Evolutionary conservation across 345 rosid species (phyloP).

Genomic region (Lepidium sativum): DNA sequence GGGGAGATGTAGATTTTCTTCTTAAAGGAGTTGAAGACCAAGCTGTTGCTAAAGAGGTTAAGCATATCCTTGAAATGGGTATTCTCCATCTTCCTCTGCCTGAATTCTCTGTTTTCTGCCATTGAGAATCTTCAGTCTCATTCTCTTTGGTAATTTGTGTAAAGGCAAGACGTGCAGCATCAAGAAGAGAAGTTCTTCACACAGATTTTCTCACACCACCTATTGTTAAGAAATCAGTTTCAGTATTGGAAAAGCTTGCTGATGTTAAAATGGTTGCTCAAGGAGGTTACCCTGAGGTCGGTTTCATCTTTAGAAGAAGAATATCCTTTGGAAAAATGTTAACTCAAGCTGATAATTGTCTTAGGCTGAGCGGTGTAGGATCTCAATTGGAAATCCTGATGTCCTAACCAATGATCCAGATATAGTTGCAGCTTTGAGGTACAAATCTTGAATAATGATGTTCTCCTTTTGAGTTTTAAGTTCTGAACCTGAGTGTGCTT

Average conservation of each 20-base stretch:
- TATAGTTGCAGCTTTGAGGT: conserved; percentile 73
- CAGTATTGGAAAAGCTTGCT: conserved; percentile 49
- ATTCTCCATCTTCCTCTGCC: background rate
- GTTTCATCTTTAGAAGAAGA: background rate
- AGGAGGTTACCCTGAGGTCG: conserved; percentile 91
- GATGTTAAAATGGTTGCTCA: conserved; percentile 60
- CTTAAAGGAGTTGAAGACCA: conserved; percentile 57
- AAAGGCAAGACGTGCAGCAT: conserved; percentile 66
- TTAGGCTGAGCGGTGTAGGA: conserved; percentile 90
- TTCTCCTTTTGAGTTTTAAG: background rate
- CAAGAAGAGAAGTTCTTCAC: conserved; percentile 59
- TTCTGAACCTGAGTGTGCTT: background rate
- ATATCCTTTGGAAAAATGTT: background rate
- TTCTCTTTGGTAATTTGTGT: background rate
- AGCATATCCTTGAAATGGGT: conserved; percentile 79
- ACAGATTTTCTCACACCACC: conserved; percentile 90
- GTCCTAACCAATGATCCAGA: conserved; percentile 52
- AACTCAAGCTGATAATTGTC: conserved; percentile 1
- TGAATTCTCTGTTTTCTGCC: background rate
- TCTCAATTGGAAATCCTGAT: conserved; percentile 75
- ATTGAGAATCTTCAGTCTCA: background rate
- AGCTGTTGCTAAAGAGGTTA: conserved; percentile 55
- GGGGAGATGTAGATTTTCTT: conserved; percentile 45
- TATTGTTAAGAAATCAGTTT: conserved; percentile 56
- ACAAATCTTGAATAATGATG: background rate